Evolutionary conservation across 2,329 filamentous ascomycete genomes (phyloP).

Genomic region (Podosphaera xanthii): DNA sequence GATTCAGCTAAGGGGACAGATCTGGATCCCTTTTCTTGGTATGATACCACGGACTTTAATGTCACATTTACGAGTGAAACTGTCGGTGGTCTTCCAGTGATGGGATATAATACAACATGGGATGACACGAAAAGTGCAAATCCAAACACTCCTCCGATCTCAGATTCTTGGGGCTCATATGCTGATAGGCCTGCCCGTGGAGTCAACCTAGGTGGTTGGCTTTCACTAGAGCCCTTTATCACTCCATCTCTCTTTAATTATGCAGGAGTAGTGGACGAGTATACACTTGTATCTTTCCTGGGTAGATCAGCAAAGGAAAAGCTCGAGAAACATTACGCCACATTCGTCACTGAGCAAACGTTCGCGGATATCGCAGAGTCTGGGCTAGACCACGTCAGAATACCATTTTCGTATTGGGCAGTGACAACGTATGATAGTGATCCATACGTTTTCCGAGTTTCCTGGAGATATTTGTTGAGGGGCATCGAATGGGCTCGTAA

Average conservation of each 20-base stretch:
- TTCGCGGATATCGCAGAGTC: slow-evolving; percentile 68
- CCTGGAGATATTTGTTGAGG: slow-evolving; percentile 82
- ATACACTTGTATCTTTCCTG: slow-evolving; percentile 48
- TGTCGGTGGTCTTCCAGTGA: slow-evolving; percentile 66
- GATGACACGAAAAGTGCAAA: slow-evolving; percentile 66
- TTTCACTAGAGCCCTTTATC: slow-evolving; percentile 84
- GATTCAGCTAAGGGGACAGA: slow-evolving; percentile 24
- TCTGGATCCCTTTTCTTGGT: slow-evolving; percentile 80
- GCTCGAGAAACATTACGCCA: slow-evolving; percentile 78
- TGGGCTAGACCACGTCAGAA: slow-evolving; percentile 89
- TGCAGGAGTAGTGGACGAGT: slow-evolving; percentile 45
- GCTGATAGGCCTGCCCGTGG: slow-evolving; percentile 58
- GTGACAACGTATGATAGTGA: slow-evolving; percentile 65
- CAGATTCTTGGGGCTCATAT: slow-evolving; percentile 56
- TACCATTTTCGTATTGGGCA: slow-evolving; percentile 90
- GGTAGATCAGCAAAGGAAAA: slow-evolving; percentile 40
- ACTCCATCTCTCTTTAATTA: slow-evolving; percentile 74
- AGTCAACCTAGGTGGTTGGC: slow-evolving; percentile 85
- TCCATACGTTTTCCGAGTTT: slow-evolving; percentile 64
- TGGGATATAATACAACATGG: slow-evolving; percentile 70
- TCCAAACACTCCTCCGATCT: slow-evolving; percentile 51
- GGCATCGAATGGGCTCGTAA: slow-evolving; percentile 85
- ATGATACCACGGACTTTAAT: slow-evolving; percentile 76
- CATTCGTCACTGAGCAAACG: slow-evolving; percentile 63
- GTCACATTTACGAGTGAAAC: slow-evolving; percentile 70